Base-by-base conservation (phyloP, 2,329 filamentous ascomycete species). In the Ceratocystis smalleyi region DNA sequence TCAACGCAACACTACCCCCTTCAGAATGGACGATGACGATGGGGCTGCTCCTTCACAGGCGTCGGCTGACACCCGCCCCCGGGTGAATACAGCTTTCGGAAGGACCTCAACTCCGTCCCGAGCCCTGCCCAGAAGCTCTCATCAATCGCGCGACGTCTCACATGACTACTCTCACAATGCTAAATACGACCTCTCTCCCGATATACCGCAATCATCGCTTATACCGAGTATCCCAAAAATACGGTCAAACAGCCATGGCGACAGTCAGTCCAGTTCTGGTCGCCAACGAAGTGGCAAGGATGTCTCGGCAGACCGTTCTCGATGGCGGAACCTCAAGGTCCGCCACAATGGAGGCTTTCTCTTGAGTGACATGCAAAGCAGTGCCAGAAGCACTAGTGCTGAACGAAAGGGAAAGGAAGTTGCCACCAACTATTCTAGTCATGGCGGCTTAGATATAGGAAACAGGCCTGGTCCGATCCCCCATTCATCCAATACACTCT, bases 321-420 rank as follows among this genome's bases (percentile, higher is more conserved):
- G 57, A 61, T 70, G 71, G 55, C 69, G 72, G 66, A 72, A 69
- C 51, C 73, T 77, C 63, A 80, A 76, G 69, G 72, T 75, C 35
- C 75, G 78, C 17, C 74, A 78, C 5, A 76, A 74, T 67, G 78
- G 79, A 59, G 78, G 77, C 6, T 83, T 83, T 68, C 74, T 83
- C 62, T 74, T 83, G 15, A 73, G 77, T 35, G 78, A 80, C 67
- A 70, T 75, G 2, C 69, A 78, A 22, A 69, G 68, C n/a, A 63
- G 62, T 68, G 32, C 68, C 65, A 63, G 65, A 66, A 49, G 71
- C 65, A 61, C 69, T 64, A 59, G 43, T 22, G 43, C 61, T 59
- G 32, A 65, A 19, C n/a, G 30, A 17, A 51, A 67, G 59, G 63
- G 55, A 35, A 51, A 68, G 65, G 61, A 60, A 55, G 32, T 32